Base-by-base conservation (phyloP, 257 asterid species). In the Ballota nigra region DNA sequence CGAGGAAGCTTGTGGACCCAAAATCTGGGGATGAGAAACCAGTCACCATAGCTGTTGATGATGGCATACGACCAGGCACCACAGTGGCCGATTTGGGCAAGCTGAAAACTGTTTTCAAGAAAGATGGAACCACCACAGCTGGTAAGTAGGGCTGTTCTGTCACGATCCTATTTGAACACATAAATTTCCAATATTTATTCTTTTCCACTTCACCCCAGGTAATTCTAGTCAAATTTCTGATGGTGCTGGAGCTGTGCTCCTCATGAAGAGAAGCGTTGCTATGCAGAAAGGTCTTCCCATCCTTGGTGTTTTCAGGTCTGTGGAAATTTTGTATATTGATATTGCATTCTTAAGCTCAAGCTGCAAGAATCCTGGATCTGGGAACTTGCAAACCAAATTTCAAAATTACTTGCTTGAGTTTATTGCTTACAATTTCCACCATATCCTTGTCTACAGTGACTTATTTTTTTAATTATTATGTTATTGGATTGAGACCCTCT, bases 201-300 rank as follows among this genome's bases (percentile, higher is more conserved):
- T 31, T 70, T 63, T 45, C 34, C 70, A 53, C 38, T 51, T 36
- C 47, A 24, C 26, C 75, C 66, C 76, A 95, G 99, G 97, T 74
- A 95, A 92, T 70, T 92, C 99, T 64, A 95, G 99, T 84, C 99
- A 92, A 82, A 96, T 95, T 55, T 88, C 87, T 81, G 99, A 95
- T 77, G 99, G 99, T 72, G 98, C 99, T 74, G 99, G 96, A 74
- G 99, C 97, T 62, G 99, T 95, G 68, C 97, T 95, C 2, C 96
- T 95, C 63, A 95, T 92, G 99, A 95, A 82, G 86, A 89, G 97
- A 85, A 87, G 99, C 70, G 65, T 87, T 41, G 99, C 99, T 28
- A 51, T 86, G 86, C 91, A 85, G 90, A 94, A 91, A 78, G 97
- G 99, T 68, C 92, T 94, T 76, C 97, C 99, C 23, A 80, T 94